Base-by-base conservation (phyloP, 2,329 filamentous ascomycete species). In the Arthrobotrys musiformis region DNA sequence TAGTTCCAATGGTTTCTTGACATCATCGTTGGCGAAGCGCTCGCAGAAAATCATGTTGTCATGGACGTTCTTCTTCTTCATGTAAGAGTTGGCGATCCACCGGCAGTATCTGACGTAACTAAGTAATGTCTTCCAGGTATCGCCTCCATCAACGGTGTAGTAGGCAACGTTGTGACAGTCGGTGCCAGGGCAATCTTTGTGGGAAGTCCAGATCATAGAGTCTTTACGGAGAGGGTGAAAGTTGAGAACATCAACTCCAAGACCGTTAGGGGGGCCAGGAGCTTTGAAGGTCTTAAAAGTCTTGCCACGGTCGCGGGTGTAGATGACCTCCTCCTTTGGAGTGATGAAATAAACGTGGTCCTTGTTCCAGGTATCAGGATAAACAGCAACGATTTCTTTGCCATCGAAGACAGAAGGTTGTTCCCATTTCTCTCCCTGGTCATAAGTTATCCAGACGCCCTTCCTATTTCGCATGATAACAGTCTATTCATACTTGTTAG, bases 371-470 rank as follows among this genome's bases (percentile, higher is more conserved):
- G 86, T 86, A 82, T 99, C 93, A 24, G 91, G 92, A 70, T 91
- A 88, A 79, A 99, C 92, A 19, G 85, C 86, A 50, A 87, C 85
- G 70, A 98, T 89, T 1, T 89, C 86, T 79, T 94, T 89, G 33
- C 89, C 89, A 70, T 92, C 86, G 1, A 96, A 87, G 50, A 90
- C 90, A 64, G 87, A 81, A 13, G 85, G 83, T 46, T 82, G 85
- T 24, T 89, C 85, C 94, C 95, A 99, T 1, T 85, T 90, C 85
- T 97, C 97, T 81, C 95, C 95, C 81, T 97, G 94, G 82, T 99
- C 90, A 66, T 90, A 88, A 0, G 92, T 92, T 68, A 96, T 87
- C 83, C 87, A 93, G 17, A 97, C 86, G 11, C 87, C 85, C 56
- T 87, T 83, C 75, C 86, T 84, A 63, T 86, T 90, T 75, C 86